phyloP scores from a whole-genome alignment of 441 rosid species.

The Adansonia madagascariensis region DNA sequence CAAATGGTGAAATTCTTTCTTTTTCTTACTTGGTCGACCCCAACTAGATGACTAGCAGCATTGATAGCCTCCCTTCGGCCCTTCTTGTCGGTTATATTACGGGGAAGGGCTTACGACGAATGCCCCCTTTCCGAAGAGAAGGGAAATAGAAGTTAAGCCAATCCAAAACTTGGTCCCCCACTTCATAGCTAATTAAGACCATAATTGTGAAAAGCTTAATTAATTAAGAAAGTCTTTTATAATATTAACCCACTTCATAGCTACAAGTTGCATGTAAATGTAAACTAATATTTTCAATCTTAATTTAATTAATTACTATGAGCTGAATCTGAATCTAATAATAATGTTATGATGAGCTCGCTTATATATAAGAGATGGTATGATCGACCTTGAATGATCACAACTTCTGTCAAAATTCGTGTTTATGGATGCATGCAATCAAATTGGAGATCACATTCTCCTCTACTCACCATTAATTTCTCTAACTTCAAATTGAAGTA shows the following conservation, averaged over 20 bases:
- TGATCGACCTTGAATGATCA: constrained; percentile 3
- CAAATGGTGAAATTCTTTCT: too few species aligned
- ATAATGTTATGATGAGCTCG: background rate
- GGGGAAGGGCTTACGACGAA: too few species aligned
- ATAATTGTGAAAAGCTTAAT: background rate
- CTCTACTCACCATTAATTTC: background rate
- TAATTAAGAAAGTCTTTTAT: background rate
- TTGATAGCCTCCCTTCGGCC: too few species aligned
- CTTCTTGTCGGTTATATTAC: too few species aligned
- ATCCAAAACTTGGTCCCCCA: too few species aligned
- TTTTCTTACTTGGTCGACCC: too few species aligned
- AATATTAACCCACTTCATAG: background rate
- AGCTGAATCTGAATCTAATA: constrained; percentile 26
- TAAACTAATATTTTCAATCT: constrained; percentile 18
- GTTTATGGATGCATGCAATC: background rate
- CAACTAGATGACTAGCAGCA: too few species aligned
- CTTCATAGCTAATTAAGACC: too few species aligned
- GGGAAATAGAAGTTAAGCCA: too few species aligned
- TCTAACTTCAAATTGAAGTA: background rate
- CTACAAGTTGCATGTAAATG: constrained; percentile 22
- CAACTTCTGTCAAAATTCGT: constrained; percentile 19
- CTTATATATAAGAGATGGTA: background rate
- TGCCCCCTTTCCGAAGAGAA: too few species aligned
- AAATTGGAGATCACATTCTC: background rate
- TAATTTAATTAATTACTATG: background rate